These are phyloP conservation scores for Ogataea nitratoaversa DNA, from an alignment of 805 yeast species.

Conservation along the genomic window DNA sequence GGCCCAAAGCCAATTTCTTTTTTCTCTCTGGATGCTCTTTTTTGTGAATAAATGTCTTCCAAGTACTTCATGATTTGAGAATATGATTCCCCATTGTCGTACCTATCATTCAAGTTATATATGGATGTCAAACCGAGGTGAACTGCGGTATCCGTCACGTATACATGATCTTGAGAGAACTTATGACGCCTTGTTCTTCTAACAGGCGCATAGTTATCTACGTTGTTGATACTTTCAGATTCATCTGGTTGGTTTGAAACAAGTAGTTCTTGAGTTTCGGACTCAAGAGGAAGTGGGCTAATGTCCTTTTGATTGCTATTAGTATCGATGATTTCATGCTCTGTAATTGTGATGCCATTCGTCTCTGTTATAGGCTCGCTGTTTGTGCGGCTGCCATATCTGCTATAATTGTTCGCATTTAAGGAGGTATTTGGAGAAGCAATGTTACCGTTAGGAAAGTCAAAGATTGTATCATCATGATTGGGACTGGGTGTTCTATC, in stretches of 20 bases:
- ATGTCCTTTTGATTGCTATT: background rate
- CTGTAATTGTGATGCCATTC: no score
- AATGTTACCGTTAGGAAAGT: background rate
- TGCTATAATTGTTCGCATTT: no score
- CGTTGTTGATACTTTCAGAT: background rate
- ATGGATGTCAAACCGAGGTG: slow-evolving; percentile 30
- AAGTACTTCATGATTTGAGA: slow-evolving; percentile 24
- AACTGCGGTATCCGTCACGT: slow-evolving; percentile 32
- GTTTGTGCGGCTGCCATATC: no score
- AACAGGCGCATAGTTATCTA: background rate
- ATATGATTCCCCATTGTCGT: slow-evolving; percentile 27
- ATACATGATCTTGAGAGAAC: slow-evolving; percentile 33
- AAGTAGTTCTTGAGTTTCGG: background rate
- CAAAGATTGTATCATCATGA: background rate
- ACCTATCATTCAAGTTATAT: slow-evolving; percentile 25
- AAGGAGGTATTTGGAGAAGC: background rate
- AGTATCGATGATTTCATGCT: no score
- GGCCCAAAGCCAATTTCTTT: slow-evolving; percentile 29
- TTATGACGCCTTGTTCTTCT: slow-evolving; percentile 28
- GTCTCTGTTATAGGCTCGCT: no score
- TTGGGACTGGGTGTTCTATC: background rate
- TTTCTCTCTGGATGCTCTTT: slow-evolving; percentile 20
- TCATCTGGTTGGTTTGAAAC: no score
- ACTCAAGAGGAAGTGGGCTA: background rate
- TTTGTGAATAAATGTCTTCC: slow-evolving; percentile 21